These are phyloP conservation scores for Aureobasidium musti DNA, from an alignment of 2,329 filamentous ascomycete species.

Conservation along the genomic window DNA sequence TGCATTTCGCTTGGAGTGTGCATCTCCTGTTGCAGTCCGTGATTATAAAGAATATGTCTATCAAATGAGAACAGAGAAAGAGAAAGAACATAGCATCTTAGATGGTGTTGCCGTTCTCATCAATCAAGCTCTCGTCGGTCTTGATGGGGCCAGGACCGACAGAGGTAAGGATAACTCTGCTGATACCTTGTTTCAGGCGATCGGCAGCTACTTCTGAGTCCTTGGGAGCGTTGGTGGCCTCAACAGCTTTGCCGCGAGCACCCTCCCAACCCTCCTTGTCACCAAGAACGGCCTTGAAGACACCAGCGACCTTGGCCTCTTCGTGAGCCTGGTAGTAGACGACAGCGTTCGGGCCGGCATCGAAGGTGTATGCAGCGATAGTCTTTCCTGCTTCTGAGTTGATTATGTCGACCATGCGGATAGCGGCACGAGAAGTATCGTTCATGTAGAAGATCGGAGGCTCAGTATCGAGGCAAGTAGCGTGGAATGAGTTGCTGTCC, in stretches of 20 bases:
- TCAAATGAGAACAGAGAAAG: conserved; percentile 10
- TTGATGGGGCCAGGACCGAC: conserved; percentile 87
- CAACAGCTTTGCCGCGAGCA: conserved; percentile 55
- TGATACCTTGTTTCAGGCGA: conserved; percentile 72
- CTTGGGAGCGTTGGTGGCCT: conserved; percentile 59
- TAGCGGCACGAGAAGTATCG: conserved; percentile 83
- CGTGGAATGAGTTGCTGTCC: conserved; percentile 97
- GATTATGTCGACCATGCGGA: conserved; percentile 84
- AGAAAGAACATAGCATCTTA: background rate
- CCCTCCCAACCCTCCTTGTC: conserved; percentile 71
- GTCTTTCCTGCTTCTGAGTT: conserved; percentile 76
- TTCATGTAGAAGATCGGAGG: conserved; percentile 99
- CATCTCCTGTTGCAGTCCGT: background rate
- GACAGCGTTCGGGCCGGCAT: conserved; percentile 94
- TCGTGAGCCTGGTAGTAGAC: conserved; percentile 91
- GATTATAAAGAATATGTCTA: conserved; percentile 23
- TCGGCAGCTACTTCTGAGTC: conserved; percentile 60
- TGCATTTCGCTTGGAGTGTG: conserved; percentile 1
- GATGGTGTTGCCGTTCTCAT: conserved; percentile 59
- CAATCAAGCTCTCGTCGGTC: conserved; percentile 75
- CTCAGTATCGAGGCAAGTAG: conserved; percentile 89
- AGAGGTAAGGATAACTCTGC: conserved; percentile 83
- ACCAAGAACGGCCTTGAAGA: conserved; percentile 68
- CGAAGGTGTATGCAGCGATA: conserved; percentile 90
- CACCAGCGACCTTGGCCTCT: conserved; percentile 69